Conservation (phyloP, 208 protist species). For the Chromosphaera perkinsii region DNA sequence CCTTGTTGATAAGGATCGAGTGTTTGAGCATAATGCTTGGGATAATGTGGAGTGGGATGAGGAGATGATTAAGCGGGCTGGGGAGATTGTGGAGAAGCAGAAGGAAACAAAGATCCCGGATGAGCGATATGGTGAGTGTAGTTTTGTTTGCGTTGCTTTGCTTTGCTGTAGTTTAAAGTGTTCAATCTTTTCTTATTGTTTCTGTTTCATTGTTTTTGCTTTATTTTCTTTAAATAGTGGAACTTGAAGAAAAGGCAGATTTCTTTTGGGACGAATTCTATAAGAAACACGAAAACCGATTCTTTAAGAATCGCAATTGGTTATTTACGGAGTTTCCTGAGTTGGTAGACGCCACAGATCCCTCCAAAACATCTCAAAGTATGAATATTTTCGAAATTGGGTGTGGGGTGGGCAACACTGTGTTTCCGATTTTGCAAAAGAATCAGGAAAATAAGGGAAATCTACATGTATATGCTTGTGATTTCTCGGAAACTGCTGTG, state of each 20-base stretch:
- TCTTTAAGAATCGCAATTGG: conserved; percentile 20
- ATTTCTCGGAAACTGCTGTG: conserved; percentile 7
- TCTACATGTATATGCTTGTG: conserved; percentile 14
- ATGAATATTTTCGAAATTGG: conserved; percentile 1
- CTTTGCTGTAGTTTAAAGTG: not conserved
- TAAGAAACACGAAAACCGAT: conserved; percentile 3
- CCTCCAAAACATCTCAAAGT: not conserved
- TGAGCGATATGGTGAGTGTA: conserved; percentile 15
- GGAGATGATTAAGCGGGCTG: conserved; percentile 7
- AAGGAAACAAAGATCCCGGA: not conserved
- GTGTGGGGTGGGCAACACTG: conserved; percentile 36
- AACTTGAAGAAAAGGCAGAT: conserved; percentile 7
- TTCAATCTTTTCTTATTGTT: not conserved
- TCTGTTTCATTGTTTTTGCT: conserved; percentile 5
- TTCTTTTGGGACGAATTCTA: conserved; percentile 32
- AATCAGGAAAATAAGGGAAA: not conserved
- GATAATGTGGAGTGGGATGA: conserved; percentile 27
- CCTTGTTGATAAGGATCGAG: not conserved
- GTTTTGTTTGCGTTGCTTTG: conserved; percentile 5
- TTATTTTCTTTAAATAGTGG: conserved; percentile 8
- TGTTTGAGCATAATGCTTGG: conserved; percentile 32
- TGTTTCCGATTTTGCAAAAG: conserved; percentile 32
- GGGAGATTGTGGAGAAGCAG: conserved; percentile 6
- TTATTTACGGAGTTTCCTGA: conserved; percentile 18
- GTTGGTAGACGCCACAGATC: not conserved